Conservation (phyloP, 2,329 filamentous ascomycete species). For the Claviceps quebecensis region DNA sequence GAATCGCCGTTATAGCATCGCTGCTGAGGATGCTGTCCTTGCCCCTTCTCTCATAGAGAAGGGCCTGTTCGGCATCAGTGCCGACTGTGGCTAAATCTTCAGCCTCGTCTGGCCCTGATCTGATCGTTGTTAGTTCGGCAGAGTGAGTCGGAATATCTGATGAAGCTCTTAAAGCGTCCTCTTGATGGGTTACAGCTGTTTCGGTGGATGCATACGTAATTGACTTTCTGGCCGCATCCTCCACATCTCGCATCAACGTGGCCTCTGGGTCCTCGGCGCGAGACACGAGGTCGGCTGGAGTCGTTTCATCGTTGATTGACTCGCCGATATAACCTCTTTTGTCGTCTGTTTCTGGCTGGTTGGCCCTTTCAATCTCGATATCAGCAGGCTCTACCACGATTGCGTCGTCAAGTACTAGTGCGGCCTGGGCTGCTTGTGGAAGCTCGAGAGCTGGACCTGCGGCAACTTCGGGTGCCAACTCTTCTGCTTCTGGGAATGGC, state of each 20-base stretch:
- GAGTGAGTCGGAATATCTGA: background rate
- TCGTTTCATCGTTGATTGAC: background rate
- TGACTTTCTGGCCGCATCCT: background rate
- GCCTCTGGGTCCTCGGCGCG: background rate
- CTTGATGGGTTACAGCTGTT: background rate
- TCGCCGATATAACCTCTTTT: background rate
- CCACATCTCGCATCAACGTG: background rate
- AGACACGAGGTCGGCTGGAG: too few relatives aligned
- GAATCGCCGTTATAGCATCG: background rate
- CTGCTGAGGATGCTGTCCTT: background rate
- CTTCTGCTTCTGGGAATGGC: background rate
- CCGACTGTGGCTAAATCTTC: background rate
- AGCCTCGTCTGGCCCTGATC: background rate
- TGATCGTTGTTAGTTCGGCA: background rate
- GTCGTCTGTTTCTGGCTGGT: background rate
- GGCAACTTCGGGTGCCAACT: background rate
- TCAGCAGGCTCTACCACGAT: background rate
- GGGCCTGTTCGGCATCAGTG: conserved; percentile 2
- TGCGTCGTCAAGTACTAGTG: background rate
- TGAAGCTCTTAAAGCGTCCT: background rate
- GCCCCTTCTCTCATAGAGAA: background rate
- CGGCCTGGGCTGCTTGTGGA: background rate
- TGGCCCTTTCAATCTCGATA: background rate
- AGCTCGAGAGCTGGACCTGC: background rate
- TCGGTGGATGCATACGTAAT: background rate